These are phyloP conservation scores for Panicum miliaceum DNA, from an alignment of 176 grass and related monocot genomes.

Conservation along the genomic window DNA sequence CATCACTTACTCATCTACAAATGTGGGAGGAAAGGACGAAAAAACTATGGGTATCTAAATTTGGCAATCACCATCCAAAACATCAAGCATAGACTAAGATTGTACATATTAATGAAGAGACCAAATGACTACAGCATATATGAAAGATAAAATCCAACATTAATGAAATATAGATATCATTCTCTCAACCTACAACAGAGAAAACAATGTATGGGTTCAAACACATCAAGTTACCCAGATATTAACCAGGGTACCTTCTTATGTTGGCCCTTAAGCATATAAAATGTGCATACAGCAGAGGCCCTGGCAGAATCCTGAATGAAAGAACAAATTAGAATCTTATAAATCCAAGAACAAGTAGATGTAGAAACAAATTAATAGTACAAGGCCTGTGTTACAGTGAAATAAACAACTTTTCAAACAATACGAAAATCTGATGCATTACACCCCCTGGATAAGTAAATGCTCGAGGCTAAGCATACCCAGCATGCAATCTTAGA, in stretches of 20 bases:
- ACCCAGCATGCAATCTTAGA: slow-evolving; percentile 31
- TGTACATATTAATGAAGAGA: background rate
- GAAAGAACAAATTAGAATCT: slow-evolving; percentile 81
- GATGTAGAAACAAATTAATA: slow-evolving; percentile 40
- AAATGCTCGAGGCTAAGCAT: slow-evolving; percentile 45
- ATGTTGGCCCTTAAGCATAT: slow-evolving; percentile 82
- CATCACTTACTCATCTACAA: slow-evolving; percentile 8
- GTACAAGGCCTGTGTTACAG: slow-evolving; percentile 37
- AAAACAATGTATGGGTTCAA: slow-evolving; percentile 47
- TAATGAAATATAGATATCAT: slow-evolving; percentile 27
- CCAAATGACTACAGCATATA: background rate
- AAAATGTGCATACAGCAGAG: slow-evolving; percentile 72
- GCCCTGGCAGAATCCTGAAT: slow-evolving; percentile 86
- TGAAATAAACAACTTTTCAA: slow-evolving; percentile 35
- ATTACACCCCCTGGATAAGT: slow-evolving; percentile 31
- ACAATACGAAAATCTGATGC: slow-evolving; percentile 24
- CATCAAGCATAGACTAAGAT: background rate
- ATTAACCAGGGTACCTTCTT: slow-evolving; percentile 99
- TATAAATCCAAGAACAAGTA: slow-evolving; percentile 46
- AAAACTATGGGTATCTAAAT: background rate
- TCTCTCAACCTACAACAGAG: background rate
- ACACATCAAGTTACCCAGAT: slow-evolving; percentile 74
- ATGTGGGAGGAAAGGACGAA: background rate
- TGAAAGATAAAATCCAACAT: background rate
- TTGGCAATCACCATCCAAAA: slow-evolving; percentile 3